phyloP scores from a whole-genome alignment of 805 yeast genomes.

The Candida suzukii region DNA sequence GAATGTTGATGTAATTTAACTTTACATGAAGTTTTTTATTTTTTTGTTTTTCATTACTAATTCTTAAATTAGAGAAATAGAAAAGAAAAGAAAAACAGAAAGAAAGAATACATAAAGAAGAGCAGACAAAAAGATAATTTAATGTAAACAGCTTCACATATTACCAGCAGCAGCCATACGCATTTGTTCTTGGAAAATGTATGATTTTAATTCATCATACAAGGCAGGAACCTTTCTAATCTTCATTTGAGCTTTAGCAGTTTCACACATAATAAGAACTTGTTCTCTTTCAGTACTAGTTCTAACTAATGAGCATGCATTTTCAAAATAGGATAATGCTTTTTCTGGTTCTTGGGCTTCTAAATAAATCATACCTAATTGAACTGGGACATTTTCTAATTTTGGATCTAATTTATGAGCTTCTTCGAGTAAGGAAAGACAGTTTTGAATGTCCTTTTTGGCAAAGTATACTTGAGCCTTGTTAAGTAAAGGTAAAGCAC shows the following conservation, averaged over 20 bases:
- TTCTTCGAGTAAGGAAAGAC: conserved; percentile 53
- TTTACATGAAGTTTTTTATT: too few relatives aligned
- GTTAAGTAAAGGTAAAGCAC: conserved; percentile 85
- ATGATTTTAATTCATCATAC: conserved; percentile 54
- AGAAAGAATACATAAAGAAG: too few relatives aligned
- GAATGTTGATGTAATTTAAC: too few relatives aligned
- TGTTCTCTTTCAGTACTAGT: conserved; percentile 80
- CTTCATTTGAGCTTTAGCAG: conserved; percentile 81
- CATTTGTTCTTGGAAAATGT: conserved; percentile 39
- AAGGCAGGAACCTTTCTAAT: conserved; percentile 65
- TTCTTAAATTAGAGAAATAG: too few relatives aligned
- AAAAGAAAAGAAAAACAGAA: too few relatives aligned
- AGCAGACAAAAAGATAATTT: too few relatives aligned
- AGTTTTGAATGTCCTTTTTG: too few relatives aligned
- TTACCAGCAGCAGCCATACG: conserved; percentile 11
- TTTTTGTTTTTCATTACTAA: too few relatives aligned
- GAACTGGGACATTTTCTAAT: conserved; percentile 80
- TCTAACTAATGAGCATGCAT: conserved; percentile 77
- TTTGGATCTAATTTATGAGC: conserved; percentile 84
- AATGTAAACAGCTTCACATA: neutral
- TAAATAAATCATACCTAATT: conserved; percentile 87
- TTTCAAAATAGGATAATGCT: conserved; percentile 77
- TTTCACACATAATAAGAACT: conserved; percentile 87
- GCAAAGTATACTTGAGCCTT: conserved; percentile 71
- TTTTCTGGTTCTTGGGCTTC: conserved; percentile 78